Evolutionary conservation across 73 alveolate species (phyloP).

Genomic region (Paramecium caudatum): DNA sequence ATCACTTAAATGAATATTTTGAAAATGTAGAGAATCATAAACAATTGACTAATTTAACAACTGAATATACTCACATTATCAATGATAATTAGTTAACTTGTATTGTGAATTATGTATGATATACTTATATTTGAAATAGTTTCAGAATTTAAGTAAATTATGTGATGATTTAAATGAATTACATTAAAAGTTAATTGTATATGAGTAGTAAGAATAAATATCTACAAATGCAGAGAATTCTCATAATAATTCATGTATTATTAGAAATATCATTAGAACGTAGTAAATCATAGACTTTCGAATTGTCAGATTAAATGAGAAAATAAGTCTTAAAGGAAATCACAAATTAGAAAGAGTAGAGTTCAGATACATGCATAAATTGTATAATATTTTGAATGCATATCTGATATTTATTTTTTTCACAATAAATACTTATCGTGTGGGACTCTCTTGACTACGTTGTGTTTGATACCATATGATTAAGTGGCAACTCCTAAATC

Average conservation of each 20-base stretch:
- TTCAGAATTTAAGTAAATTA: no score
- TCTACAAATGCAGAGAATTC: no score
- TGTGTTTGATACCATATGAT: not conserved
- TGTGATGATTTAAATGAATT: no score
- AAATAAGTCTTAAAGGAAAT: not conserved
- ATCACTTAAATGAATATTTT: not conserved
- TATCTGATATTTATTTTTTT: not conserved
- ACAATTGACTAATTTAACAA: no score
- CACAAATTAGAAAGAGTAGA: not conserved
- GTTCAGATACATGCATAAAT: conserved; percentile 14
- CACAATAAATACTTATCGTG: conserved; percentile 70
- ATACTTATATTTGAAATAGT: no score
- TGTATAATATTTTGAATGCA: conserved; percentile 28
- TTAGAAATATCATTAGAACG: no score
- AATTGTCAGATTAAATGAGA: not conserved
- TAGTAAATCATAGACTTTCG: not conserved
- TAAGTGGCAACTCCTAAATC: conserved; percentile 45
- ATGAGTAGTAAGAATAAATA: no score
- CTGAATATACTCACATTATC: no score
- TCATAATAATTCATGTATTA: no score
- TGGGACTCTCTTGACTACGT: conserved; percentile 51
- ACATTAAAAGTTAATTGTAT: no score
- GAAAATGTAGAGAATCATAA: not conserved
- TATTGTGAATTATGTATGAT: no score
- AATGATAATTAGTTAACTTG: no score